Evolutionary conservation across 495 filamentous ascomycete genomes (phyloP).

Genomic region (Venustampulla echinocandica): DNA sequence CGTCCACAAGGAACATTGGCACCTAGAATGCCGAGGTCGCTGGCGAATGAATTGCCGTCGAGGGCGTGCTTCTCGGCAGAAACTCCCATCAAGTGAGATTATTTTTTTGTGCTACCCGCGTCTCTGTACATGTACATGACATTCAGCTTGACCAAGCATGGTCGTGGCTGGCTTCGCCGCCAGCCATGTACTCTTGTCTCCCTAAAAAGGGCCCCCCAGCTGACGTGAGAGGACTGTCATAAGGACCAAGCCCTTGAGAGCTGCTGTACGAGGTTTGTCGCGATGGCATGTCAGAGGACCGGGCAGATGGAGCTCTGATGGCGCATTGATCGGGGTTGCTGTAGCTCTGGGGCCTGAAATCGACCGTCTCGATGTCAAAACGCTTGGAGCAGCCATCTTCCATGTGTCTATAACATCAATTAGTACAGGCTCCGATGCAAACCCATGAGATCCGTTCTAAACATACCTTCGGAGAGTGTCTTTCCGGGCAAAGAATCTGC

Average conservation of each 20-base stretch:
- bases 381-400: conserved; percentile 73
- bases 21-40: neutral
- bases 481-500: conserved; percentile 67
- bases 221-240: conserved; percentile 18
- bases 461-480: conserved; percentile 72
- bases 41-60: too few relatives aligned
- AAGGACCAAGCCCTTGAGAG: conserved; percentile 7
- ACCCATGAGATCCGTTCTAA: conserved; percentile 1
- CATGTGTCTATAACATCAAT: conserved; percentile 51
- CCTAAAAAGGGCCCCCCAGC: conserved; percentile 13
- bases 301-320: conserved; percentile 10
- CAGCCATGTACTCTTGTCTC: conserved; percentile 14
- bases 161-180: conserved; percentile 10
- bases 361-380: conserved; percentile 40
- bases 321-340: conserved; percentile 4
- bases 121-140: too few relatives aligned
- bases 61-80: neutral
- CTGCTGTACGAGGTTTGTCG: conserved; percentile 20
- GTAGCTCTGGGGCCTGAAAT: conserved; percentile 19
- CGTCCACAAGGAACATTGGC: too few relatives aligned
- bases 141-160: conserved; percentile 15
- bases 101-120: too few relatives aligned
- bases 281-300: conserved; percentile 2
- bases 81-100: too few relatives aligned
- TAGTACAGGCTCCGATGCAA: conserved; percentile 4